Conservation (phyloP, 108 stramenopile species). For the Skeletonema potamos region DNA sequence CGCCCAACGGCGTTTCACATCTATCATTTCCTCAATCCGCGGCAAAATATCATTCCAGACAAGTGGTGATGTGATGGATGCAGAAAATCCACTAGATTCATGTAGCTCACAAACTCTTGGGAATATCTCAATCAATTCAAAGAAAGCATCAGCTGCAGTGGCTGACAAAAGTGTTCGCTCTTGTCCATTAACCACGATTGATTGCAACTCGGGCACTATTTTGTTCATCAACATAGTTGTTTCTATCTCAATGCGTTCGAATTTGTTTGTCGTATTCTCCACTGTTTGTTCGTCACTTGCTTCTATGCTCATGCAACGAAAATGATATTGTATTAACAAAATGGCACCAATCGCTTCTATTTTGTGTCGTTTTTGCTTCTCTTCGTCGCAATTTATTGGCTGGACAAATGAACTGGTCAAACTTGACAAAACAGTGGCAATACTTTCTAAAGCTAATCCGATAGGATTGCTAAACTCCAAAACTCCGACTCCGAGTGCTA, state of each 20-base stretch:
- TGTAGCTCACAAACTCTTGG: not conserved
- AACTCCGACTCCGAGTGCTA: not conserved
- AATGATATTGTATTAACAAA: not conserved
- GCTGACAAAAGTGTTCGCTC: slow-evolving; percentile 16
- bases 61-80: not conserved
- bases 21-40: slow-evolving; percentile 7
- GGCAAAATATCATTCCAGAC: slow-evolving; percentile 11
- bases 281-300: not conserved
- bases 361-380: not conserved
- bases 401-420: not conserved
- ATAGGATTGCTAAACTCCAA: not conserved
- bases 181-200: not conserved
- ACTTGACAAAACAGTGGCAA: not conserved
- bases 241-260: not conserved
- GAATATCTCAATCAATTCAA: slow-evolving; percentile 27
- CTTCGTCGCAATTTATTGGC: not conserved
- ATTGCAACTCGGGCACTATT: not conserved
- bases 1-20: slow-evolving; percentile 11
- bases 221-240: not conserved
- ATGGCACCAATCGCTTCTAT: not conserved
- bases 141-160: slow-evolving; percentile 20
- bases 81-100: not conserved
- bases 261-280: not conserved
- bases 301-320: not conserved
- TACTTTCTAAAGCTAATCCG: not conserved